Evolutionary conservation across 2,329 filamentous ascomycete species (phyloP).

Genomic region (Hyphodiscus sp.): DNA sequence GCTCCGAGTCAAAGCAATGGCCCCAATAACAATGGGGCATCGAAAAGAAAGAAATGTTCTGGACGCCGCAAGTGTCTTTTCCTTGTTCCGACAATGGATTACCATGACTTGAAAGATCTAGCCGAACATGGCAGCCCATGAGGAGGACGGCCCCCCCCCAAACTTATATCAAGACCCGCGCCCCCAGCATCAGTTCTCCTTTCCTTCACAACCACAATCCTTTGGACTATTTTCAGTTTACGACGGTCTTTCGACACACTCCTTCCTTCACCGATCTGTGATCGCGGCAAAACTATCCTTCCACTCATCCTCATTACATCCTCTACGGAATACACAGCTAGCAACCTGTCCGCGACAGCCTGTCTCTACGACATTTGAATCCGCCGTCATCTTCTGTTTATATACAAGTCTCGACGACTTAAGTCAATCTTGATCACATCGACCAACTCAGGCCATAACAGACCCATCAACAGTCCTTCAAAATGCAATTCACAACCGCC

Average conservation of each 20-base stretch:
- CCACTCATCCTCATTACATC: not conserved
- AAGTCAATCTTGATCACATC: not conserved
- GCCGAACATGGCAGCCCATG: not conserved
- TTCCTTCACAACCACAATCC: not conserved
- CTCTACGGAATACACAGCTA: not conserved
- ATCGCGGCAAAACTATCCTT: not conserved
- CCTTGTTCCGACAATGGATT: not conserved
- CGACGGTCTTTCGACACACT: not conserved
- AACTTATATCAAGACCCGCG: not conserved
- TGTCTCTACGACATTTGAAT: not conserved
- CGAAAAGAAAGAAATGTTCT: not conserved
- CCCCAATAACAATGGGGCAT: not conserved
- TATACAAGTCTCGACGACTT: not conserved
- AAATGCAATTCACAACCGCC: slow-evolving; percentile 46
- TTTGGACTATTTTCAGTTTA: not conserved
- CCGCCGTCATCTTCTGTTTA: not conserved
- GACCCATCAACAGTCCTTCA: slow-evolving; percentile 25
- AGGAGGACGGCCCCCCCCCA: not conserved
- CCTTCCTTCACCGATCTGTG: not conserved
- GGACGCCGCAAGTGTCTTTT: not conserved
- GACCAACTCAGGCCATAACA: not conserved
- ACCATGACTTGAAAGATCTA: not conserved
- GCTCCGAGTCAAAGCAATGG: not conserved
- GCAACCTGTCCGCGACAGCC: not conserved
- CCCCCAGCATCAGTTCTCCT: not conserved